These are phyloP conservation scores for Leishmania turanica DNA, from an alignment of 208 protist genomes.

Conservation along the genomic window DNA sequence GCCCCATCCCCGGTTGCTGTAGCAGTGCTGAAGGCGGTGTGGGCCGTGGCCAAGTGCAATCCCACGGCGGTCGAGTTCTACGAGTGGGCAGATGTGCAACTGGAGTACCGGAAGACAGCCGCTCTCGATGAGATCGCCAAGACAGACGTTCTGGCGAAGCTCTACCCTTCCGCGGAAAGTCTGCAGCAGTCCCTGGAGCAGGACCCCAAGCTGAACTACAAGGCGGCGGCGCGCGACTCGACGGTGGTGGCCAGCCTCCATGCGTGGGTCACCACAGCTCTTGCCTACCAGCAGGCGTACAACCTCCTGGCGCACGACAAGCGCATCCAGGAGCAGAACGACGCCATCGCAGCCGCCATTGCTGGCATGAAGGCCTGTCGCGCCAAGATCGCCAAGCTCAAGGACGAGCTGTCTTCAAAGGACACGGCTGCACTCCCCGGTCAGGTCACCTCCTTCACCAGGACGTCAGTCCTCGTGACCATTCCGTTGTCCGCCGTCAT, in stretches of 20 bases:
- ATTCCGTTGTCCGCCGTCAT: conserved; percentile 63
- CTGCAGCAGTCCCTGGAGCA: conserved; percentile 32
- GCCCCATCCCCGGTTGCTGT: conserved; percentile 59
- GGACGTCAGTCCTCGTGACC: conserved; percentile 50
- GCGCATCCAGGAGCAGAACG: conserved; percentile 67
- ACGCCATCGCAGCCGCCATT: conserved; percentile 55
- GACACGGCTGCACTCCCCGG: conserved; percentile 20
- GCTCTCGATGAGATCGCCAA: conserved; percentile 39
- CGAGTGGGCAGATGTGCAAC: conserved; percentile 64
- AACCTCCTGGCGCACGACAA: conserved; percentile 50
- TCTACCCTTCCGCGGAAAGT: conserved; percentile 41
- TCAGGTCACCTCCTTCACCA: conserved; percentile 65
- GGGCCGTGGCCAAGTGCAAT: conserved; percentile 56
- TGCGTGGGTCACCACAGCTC: conserved; percentile 56
- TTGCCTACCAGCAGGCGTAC: conserved; percentile 74
- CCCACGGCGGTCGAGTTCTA: conserved; percentile 62
- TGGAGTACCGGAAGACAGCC: conserved; percentile 51
- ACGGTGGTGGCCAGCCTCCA: conserved; percentile 48
- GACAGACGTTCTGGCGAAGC: conserved; percentile 49
- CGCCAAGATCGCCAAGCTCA: conserved; percentile 64
- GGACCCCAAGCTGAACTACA: conserved; percentile 43
- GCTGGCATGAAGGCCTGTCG: conserved; percentile 65
- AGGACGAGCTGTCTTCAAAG: conserved; percentile 55
- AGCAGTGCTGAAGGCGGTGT: conserved; percentile 57
- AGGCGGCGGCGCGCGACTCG: conserved; percentile 44